Conservation (phyloP, 2,329 filamentous ascomycete genomes). For the Colletotrichum brevisporum region DNA sequence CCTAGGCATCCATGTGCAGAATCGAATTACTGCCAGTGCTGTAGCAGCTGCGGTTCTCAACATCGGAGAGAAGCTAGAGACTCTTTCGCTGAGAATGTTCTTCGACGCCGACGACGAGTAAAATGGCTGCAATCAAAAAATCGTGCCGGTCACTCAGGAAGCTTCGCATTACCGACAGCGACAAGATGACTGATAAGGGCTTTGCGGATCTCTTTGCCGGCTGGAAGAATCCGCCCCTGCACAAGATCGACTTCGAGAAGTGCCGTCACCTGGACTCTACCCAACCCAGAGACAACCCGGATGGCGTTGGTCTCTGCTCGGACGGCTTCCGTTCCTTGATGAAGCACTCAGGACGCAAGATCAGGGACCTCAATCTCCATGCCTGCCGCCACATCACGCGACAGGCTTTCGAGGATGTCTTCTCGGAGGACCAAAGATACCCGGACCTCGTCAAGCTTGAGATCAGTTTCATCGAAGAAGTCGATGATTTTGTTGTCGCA, state of each 20-base stretch:
- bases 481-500: slow-evolving; percentile 75
- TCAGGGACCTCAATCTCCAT: slow-evolving; percentile 82
- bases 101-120: slow-evolving; percentile 74
- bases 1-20: slow-evolving; percentile 78
- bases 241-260: slow-evolving; percentile 80
- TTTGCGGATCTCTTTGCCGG: slow-evolving; percentile 80
- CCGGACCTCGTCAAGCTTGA: slow-evolving; percentile 80
- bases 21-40: slow-evolving; percentile 67
- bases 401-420: slow-evolving; percentile 81
- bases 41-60: slow-evolving; percentile 73
- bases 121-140: slow-evolving; percentile 79
- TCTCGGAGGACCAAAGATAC: slow-evolving; percentile 73
- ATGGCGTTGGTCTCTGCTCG: slow-evolving; percentile 80
- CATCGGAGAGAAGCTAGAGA: slow-evolving; percentile 78
- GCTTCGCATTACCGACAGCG: slow-evolving; percentile 85
- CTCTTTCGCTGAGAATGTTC: slow-evolving; percentile 82
- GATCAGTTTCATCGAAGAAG: slow-evolving; percentile 80
- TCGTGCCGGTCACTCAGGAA: slow-evolving; percentile 79
- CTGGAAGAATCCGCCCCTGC: slow-evolving; percentile 82
- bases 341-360: slow-evolving; percentile 79
- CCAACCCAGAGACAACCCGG: slow-evolving; percentile 75
- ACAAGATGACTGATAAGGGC: slow-evolving; percentile 80
- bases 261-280: slow-evolving; percentile 83
- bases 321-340: slow-evolving; percentile 85
- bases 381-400: slow-evolving; percentile 86